Evolutionary conservation across 2,329 filamentous ascomycete species (phyloP).

Genomic region (Ophiostoma ips): DNA sequence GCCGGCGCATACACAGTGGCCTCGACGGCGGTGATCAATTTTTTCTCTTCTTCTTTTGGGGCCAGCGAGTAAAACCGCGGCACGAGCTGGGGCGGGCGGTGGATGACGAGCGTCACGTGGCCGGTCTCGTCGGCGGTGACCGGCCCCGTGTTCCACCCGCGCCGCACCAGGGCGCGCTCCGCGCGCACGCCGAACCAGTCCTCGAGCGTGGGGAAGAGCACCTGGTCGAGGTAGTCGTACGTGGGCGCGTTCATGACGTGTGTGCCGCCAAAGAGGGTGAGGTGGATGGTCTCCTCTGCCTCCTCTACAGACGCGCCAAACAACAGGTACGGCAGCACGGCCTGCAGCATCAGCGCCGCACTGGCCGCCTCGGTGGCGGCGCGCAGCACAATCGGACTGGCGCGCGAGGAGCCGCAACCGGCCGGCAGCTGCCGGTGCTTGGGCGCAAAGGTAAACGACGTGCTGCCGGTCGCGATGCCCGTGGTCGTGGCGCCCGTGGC

Average conservation of each 20-base stretch:
- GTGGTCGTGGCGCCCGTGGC: constrained; percentile 36
- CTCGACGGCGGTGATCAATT: constrained; percentile 34
- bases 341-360: constrained; percentile 44
- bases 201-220: constrained; percentile 41
- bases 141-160: constrained; percentile 39
- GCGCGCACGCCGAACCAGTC: constrained; percentile 34
- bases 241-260: constrained; percentile 43
- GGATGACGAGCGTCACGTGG: constrained; percentile 30
- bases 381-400: constrained; percentile 20
- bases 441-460: constrained; percentile 34
- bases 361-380: constrained; percentile 39
- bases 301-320: constrained; percentile 26
- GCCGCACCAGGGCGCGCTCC: constrained; percentile 28
- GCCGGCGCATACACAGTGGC: constrained; percentile 36
- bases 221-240: constrained; percentile 50
- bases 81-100: constrained; percentile 17
- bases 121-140: constrained; percentile 22
- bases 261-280: constrained; percentile 44
- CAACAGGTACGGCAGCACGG: constrained; percentile 43
- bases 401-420: not conserved
- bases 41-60: not conserved
- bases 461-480: constrained; percentile 37
- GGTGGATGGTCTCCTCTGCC: not conserved
- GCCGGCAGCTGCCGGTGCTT: not conserved
- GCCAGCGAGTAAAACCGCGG: not conserved